Evolutionary conservation across 1,139 yeast species (phyloP).

Genomic region (Scheffersomyces quercinus): DNA sequence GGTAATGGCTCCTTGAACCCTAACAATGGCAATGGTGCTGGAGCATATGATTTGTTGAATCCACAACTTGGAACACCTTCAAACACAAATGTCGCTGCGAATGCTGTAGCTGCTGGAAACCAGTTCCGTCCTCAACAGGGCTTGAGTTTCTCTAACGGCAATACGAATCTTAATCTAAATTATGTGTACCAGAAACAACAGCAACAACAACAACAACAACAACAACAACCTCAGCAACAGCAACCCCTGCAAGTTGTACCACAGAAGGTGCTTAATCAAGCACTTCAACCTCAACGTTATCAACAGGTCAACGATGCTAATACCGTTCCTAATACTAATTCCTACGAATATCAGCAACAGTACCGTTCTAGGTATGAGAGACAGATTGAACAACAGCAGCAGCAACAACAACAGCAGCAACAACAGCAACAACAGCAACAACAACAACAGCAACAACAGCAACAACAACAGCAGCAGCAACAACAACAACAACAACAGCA

Average conservation of each 20-base stretch:
- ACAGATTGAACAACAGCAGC: slow-evolving; percentile 18
- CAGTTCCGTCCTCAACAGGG: slow-evolving; percentile 35
- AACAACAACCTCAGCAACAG: slow-evolving; percentile 10
- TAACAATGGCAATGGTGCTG: slow-evolving; percentile 9
- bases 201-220: slow-evolving; percentile 10
- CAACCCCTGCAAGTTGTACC: slow-evolving; percentile 1
- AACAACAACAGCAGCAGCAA: too few species aligned
- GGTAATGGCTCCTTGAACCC: slow-evolving; percentile 15
- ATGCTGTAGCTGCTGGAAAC: slow-evolving; percentile 15
- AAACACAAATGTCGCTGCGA: slow-evolving; percentile 8
- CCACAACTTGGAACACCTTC: slow-evolving; percentile 14
- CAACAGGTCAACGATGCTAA: slow-evolving; percentile 6
- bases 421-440: too few species aligned
- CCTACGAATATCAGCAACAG: slow-evolving; percentile 29
- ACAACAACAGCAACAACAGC: slow-evolving; percentile 16
- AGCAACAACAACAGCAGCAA: slow-evolving; percentile 7
- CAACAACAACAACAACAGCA: too few species aligned
- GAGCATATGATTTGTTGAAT: slow-evolving; percentile 24
- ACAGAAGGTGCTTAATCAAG: slow-evolving; percentile 8
- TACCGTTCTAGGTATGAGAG: slow-evolving; percentile 29
- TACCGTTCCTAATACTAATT: slow-evolving; percentile 4
- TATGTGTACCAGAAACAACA: slow-evolving; percentile 11
- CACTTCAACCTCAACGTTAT: slow-evolving; percentile 5
- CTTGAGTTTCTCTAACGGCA: slow-evolving; percentile 23
- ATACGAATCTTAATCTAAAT: slow-evolving; percentile 14